Evolutionary conservation across 495 filamentous ascomycete species (phyloP).

Genomic region (Collariella sp.): DNA sequence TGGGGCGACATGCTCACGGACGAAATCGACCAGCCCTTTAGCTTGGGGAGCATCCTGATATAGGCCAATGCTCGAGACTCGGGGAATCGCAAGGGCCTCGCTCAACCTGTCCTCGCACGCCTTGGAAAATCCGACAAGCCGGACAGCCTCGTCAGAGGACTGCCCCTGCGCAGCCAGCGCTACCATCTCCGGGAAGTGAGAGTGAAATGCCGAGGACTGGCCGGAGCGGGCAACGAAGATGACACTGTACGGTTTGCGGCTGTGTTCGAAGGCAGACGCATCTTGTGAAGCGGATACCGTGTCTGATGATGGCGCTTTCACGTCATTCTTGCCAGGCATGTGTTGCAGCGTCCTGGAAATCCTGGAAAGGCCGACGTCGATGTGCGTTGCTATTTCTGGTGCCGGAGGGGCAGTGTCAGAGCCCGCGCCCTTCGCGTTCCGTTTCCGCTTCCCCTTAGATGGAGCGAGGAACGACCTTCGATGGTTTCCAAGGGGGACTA

Average conservation of each 20-base stretch:
- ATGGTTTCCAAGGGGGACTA: conserved; percentile 49
- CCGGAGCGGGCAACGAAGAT: conserved; percentile 48
- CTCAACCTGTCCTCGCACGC: conserved; percentile 44
- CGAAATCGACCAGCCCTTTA: conserved; percentile 42
- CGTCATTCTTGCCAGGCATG: conserved; percentile 20
- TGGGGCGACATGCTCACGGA: conserved; percentile 36
- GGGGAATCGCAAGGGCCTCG: conserved; percentile 45
- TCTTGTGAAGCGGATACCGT: background rate
- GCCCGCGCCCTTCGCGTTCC: conserved; percentile 25
- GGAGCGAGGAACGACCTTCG: conserved; percentile 36
- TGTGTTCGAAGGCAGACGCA: background rate
- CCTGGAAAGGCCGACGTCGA: conserved; percentile 52
- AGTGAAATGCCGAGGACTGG: conserved; percentile 43
- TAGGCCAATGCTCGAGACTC: conserved; percentile 52
- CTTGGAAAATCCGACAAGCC: conserved; percentile 49
- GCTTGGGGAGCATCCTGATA: conserved; percentile 40
- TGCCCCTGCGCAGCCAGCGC: conserved; percentile 41
- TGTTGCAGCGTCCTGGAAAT: conserved; percentile 48
- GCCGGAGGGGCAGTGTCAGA: conserved; percentile 20
- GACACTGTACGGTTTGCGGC: conserved; percentile 14
- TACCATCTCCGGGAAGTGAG: conserved; percentile 53
- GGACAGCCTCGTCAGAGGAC: conserved; percentile 31
- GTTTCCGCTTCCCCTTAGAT: conserved; percentile 48
- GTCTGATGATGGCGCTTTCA: background rate
- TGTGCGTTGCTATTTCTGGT: conserved; percentile 41